Evolutionary conservation across 2,329 filamentous ascomycete genomes (phyloP).

Genomic region (Cladosporium sp.): DNA sequence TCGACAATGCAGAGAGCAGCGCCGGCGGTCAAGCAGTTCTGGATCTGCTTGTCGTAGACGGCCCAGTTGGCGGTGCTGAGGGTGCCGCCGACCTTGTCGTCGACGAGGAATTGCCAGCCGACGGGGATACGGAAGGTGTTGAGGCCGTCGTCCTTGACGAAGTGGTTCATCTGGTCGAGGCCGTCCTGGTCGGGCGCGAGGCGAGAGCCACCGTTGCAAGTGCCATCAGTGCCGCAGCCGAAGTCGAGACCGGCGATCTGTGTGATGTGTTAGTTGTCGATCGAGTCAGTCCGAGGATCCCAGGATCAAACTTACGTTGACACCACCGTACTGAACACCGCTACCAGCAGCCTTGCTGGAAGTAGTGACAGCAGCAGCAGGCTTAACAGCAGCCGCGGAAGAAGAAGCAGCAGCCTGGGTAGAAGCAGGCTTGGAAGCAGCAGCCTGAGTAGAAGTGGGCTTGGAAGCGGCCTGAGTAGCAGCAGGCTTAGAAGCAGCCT

Average conservation of each 20-base stretch:
- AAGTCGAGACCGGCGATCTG: constrained; percentile 37
- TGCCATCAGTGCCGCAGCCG: constrained; percentile 42
- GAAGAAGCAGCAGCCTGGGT: constrained; percentile 21
- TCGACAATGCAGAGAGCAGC: constrained; percentile 35
- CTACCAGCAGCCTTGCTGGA: constrained; percentile 22
- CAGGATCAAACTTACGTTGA: constrained; percentile 25
- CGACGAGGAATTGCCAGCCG: constrained; percentile 31
- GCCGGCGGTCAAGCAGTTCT: constrained; percentile 39
- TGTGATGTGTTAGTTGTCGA: not conserved
- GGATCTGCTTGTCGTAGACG: constrained; percentile 32
- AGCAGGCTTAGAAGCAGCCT: not conserved
- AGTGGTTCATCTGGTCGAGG: constrained; percentile 56
- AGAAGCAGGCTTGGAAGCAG: constrained; percentile 21
- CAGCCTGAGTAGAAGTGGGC: constrained; percentile 20
- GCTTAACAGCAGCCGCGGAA: constrained; percentile 23
- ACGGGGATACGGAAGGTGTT: constrained; percentile 61
- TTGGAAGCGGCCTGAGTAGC: constrained; percentile 24
- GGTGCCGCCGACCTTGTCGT: constrained; percentile 30
- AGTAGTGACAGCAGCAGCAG: constrained; percentile 4
- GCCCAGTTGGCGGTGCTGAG: constrained; percentile 28
- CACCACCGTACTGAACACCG: constrained; percentile 33
- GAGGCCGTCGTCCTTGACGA: constrained; percentile 54
- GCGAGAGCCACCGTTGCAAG: constrained; percentile 36
- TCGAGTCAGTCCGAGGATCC: not conserved
- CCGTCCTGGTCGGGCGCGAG: constrained; percentile 35